A percentile compares a stretch with the other conserved stretches of the same genome.
phyloP scores from a whole-genome alignment of 371 early-diverging fungal species.

The Zopfochytrium polystomum region DNA sequence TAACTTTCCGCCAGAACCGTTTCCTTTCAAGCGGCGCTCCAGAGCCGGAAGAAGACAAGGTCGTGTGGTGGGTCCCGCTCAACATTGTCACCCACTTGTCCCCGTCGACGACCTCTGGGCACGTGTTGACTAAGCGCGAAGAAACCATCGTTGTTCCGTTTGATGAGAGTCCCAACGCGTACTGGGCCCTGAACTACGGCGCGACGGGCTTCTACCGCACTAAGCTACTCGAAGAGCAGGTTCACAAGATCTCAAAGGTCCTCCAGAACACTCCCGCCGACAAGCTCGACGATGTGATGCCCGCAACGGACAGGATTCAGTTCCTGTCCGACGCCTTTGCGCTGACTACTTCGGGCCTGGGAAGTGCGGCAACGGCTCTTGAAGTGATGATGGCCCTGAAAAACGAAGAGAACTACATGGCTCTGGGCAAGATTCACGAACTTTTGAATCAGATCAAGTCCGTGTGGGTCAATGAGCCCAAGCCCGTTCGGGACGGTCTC shows the following conservation, averaged over 20 bases:
- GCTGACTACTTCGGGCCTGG: conserved; percentile 61
- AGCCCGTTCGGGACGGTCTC: conserved; percentile 38
- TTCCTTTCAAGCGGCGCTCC: conserved; percentile 74
- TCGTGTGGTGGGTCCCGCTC: conserved; percentile 76
- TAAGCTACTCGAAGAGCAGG: conserved; percentile 37
- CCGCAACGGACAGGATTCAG: conserved; percentile 46
- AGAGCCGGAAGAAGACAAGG: conserved; percentile 57
- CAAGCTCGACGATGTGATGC: conserved; percentile 32
- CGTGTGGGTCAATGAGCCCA: conserved; percentile 42
- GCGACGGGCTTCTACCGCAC: conserved; percentile 57
- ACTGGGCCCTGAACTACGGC: conserved; percentile 53
- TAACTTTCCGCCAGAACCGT: conserved; percentile 62
- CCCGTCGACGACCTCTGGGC: conserved; percentile 26
- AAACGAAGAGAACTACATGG: conserved; percentile 63
- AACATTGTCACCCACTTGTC: conserved; percentile 40
- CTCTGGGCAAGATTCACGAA: conserved; percentile 44
- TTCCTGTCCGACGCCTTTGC: conserved; percentile 55
- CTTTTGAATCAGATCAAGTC: conserved; percentile 26
- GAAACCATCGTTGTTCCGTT: conserved; percentile 47
- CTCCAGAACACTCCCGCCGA: conserved; percentile 33
- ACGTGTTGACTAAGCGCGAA: conserved; percentile 39
- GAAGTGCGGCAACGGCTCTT: conserved; percentile 59
- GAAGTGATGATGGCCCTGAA: conserved; percentile 59
- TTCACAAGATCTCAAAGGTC: conserved; percentile 26
- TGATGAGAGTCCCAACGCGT: conserved; percentile 23